Evolutionary conservation across 2,329 filamentous ascomycete genomes (phyloP).

Genomic region (Pseudogymnoascus sp.): DNA sequence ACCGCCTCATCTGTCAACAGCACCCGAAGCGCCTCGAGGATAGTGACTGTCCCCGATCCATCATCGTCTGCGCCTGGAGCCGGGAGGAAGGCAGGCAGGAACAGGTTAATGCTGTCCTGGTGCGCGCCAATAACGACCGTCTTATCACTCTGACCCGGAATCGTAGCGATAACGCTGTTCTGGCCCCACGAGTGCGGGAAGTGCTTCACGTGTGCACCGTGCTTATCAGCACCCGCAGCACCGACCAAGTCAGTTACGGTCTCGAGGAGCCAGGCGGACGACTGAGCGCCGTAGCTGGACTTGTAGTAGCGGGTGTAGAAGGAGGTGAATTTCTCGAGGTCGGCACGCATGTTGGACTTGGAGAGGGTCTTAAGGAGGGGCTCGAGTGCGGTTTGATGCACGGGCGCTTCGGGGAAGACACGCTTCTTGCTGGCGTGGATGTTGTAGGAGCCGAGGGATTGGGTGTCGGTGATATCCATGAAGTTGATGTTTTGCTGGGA

Average conservation of each 20-base stretch:
- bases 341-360: conserved; percentile 66
- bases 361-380: conserved; percentile 60
- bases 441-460: conserved; percentile 48
- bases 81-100: conserved; percentile 71
- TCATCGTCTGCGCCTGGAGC: conserved; percentile 95
- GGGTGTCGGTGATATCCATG: conserved; percentile 83
- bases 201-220: conserved; percentile 59
- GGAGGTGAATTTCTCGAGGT: conserved; percentile 68
- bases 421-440: conserved; percentile 37
- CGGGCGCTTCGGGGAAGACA: conserved; percentile 56
- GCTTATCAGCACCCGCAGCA: conserved; percentile 58
- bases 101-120: conserved; percentile 92
- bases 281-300: conserved; percentile 69
- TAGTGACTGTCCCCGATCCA: conserved; percentile 86
- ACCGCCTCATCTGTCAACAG: conserved; percentile 67
- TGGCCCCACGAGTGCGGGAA: conserved; percentile 86
- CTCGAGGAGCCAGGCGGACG: conserved; percentile 75
- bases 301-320: conserved; percentile 81
- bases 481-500: conserved; percentile 74
- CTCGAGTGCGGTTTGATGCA: conserved; percentile 56
- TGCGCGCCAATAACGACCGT: conserved; percentile 87
- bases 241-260: conserved; percentile 66
- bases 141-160: conserved; percentile 76
- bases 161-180: conserved; percentile 81
- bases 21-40: conserved; percentile 80